Percentiles rank a stretch among this genome's conserved stretches.
Evolutionary conservation across 148 eudicot genomes (phyloP).

Genomic region (Vaccinium macrocarpon): DNA sequence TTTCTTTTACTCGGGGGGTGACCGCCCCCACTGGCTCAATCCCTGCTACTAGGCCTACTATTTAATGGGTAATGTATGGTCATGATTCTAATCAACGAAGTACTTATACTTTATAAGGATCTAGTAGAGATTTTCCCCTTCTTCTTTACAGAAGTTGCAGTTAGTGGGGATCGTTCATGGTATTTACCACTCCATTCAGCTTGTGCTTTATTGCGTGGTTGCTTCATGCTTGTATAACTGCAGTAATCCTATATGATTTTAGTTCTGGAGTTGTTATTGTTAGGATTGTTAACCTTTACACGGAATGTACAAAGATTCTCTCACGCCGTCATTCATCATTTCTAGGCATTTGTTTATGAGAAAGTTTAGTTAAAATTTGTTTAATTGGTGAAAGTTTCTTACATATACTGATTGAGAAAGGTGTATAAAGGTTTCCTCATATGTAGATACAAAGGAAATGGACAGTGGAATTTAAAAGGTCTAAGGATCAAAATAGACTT

Average conservation of each 20-base stretch:
- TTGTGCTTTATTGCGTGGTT: background rate
- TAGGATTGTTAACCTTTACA: background rate
- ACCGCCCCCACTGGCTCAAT: too few relatives aligned
- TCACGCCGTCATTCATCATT: background rate
- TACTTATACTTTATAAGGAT: too few relatives aligned
- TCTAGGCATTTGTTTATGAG: background rate
- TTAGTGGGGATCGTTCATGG: too few relatives aligned
- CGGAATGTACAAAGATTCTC: background rate
- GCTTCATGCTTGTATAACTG: background rate
- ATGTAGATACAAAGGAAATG: background rate
- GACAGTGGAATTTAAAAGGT: background rate
- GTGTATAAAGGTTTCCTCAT: background rate
- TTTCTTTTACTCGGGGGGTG: too few relatives aligned
- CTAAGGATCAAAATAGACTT: background rate
- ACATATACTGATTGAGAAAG: background rate
- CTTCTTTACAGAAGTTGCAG: background rate
- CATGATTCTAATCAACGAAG: background rate
- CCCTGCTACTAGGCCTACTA: too few relatives aligned
- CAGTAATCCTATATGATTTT: slow-evolving; percentile 8
- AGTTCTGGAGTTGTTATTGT: background rate
- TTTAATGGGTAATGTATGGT: background rate
- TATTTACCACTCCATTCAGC: background rate
- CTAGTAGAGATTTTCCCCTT: background rate
- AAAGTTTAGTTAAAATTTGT: background rate
- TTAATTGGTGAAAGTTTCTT: background rate